Conservation (phyloP, 345 rosid species). For the Excoecaria cochinchinensis region DNA sequence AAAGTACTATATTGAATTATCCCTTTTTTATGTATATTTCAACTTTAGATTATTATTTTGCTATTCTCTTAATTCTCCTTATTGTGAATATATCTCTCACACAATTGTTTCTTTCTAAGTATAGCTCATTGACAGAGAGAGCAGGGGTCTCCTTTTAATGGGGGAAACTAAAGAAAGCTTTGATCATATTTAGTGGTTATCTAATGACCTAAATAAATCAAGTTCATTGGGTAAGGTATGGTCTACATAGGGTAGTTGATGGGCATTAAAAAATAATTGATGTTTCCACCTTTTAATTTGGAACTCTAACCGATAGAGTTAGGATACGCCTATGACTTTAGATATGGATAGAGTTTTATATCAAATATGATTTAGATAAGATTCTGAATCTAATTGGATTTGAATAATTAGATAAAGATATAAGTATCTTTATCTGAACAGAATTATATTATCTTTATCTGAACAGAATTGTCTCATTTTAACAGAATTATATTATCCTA, state of each 20-base stretch:
- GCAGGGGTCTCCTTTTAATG: constrained; percentile 80
- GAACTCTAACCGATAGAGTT: too few relatives aligned
- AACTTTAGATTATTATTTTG: neutral
- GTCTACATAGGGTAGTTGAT: neutral
- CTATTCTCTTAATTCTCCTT: neutral
- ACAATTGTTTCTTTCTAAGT: constrained; percentile 47
- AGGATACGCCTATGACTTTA: too few relatives aligned
- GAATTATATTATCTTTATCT: too few relatives aligned
- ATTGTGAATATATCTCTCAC: constrained; percentile 4
- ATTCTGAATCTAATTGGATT: too few relatives aligned
- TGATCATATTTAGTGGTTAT: constrained; percentile 60
- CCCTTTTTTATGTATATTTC: neutral
- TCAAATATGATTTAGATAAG: too few relatives aligned
- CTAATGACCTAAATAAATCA: constrained; percentile 52
- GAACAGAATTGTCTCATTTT: too few relatives aligned
- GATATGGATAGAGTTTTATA: too few relatives aligned
- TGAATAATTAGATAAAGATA: too few relatives aligned
- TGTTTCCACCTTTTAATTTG: constrained; percentile 8
- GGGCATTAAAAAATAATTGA: neutral
- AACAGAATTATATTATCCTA: too few relatives aligned
- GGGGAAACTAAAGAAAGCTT: constrained; percentile 78
- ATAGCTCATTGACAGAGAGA: constrained; percentile 89
- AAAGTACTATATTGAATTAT: neutral
- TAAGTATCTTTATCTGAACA: too few relatives aligned
- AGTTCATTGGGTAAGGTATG: constrained; percentile 60